phyloP scores from a whole-genome alignment of 78 protist genomes.

The Cavenderia fasciculata region DNA sequence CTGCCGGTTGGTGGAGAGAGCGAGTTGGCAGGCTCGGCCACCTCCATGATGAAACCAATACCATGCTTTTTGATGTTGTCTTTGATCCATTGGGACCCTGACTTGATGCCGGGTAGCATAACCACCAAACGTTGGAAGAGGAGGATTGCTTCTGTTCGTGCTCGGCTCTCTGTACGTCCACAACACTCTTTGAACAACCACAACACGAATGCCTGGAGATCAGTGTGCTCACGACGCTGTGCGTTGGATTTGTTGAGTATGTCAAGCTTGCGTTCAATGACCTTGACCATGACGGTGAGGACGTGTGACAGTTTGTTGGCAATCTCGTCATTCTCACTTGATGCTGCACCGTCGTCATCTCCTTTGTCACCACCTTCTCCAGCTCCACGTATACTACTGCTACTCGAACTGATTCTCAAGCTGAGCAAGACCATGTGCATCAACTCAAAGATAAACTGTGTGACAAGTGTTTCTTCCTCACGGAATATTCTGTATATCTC shows the following conservation, averaged over 20 bases:
- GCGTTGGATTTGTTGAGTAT: slow-evolving; percentile 6
- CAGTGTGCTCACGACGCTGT: slow-evolving; percentile 61
- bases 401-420: slow-evolving; percentile 28
- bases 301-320: slow-evolving; percentile 21
- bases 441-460: slow-evolving; percentile 62
- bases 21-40: slow-evolving; percentile 17
- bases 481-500: slow-evolving; percentile 35
- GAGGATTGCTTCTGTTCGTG: slow-evolving; percentile 23
- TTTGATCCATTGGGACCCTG: slow-evolving; percentile 45
- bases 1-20: neutral
- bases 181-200: slow-evolving; percentile 43
- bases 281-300: slow-evolving; percentile 20
- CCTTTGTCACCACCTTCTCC: neutral
- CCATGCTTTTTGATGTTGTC: slow-evolving; percentile 25
- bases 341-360: neutral
- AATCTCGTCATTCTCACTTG: slow-evolving; percentile 36
- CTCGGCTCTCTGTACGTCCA: slow-evolving; percentile 20
- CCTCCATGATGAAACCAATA: neutral
- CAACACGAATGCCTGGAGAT: slow-evolving; percentile 29
- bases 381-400: neutral
- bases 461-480: slow-evolving; percentile 64
- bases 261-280: slow-evolving; percentile 12
- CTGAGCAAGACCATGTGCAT: slow-evolving; percentile 2
- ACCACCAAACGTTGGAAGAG: slow-evolving; percentile 24
- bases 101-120: slow-evolving; percentile 7